A percentile compares a stretch with the other conserved stretches of the same genome.
phyloP scores from a whole-genome alignment of 805 yeast species.

The Candida patagonica region DNA sequence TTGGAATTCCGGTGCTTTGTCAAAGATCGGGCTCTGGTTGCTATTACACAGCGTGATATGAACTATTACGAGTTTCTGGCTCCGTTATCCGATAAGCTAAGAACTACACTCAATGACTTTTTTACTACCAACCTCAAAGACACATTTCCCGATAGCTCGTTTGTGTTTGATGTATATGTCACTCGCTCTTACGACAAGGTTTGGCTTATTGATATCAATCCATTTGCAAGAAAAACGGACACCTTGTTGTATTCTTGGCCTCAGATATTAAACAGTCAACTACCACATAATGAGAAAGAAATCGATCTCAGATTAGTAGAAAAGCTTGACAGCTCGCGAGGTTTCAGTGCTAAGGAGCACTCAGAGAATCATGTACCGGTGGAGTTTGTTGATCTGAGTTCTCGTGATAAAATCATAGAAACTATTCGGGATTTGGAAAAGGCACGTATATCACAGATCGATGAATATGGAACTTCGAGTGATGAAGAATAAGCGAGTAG shows the following conservation, averaged over 20 bases:
- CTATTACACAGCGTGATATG: slow-evolving; percentile 76
- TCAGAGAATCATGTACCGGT: slow-evolving; percentile 87
- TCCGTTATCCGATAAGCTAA: slow-evolving; percentile 40
- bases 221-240: slow-evolving; percentile 72
- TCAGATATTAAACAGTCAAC: slow-evolving; percentile 42
- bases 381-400: slow-evolving; percentile 79
- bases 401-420: slow-evolving; percentile 26
- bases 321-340: slow-evolving; percentile 52
- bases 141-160: slow-evolving; percentile 45
- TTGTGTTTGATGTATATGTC: slow-evolving; percentile 73
- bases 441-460: too few relatives aligned
- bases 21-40: slow-evolving; percentile 51
- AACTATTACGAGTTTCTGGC: slow-evolving; percentile 68
- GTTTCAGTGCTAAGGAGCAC: slow-evolving; percentile 74
- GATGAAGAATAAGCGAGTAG: too few relatives aligned
- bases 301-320: slow-evolving; percentile 54
- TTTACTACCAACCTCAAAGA: slow-evolving; percentile 39
- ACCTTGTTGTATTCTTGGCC: slow-evolving; percentile 76
- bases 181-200: slow-evolving; percentile 64
- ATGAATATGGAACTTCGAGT: too few relatives aligned
- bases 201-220: slow-evolving; percentile 76
- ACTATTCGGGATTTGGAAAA: too few relatives aligned
- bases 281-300: slow-evolving; percentile 17
- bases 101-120: slow-evolving; percentile 43
- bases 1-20: slow-evolving; percentile 87